Evolutionary conservation across 805 yeast genomes (phyloP), one percentile per base, ranked within the genome.

Genomic region (Candida andamanensis): DNA sequence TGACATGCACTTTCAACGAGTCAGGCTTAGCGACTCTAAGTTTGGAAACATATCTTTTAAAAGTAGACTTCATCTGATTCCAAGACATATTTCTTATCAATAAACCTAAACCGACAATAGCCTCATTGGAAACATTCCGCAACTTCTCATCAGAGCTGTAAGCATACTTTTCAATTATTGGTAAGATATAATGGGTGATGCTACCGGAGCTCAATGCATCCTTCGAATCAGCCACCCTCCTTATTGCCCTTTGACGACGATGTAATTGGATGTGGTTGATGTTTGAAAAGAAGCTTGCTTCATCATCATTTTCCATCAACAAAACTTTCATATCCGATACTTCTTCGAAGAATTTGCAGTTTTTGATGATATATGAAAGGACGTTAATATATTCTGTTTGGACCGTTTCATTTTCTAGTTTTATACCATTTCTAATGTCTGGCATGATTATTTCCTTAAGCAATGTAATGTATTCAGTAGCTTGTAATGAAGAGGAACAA

Each of bases 211-310:
- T 55, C 5, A 89, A 54, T 5, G 62, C 42, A 14, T 53, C 36
- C 5, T 76, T 71, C 26, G 68, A 46, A 4, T 67, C 76, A 8
- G 70, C 69, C 17, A 89, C 57, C 37, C 83, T 70, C 46, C 76
- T 72, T 15, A 90, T 68, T 0, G 97, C 95, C 46, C 87, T 72
- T 54, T 83, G 87, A 46, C 96, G 80, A 59, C 95, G 76, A 49
- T 81, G 86, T 7, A 81, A 47, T 60, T 90, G 98, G 22, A 90
- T 78, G 54, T 90, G 96, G 38, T 70, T 72, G 29, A 92, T 68
- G 46, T 87, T 86, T 26, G 60, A 52, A 57, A 85, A 85, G 50
- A 85, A 83, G 54, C 85, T 80, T 4, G 86, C 82, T 46, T 87
- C 97, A 22, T 80, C 90, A 45, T 86, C 94, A 31, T 72, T 67